phyloP scores from a whole-genome alignment of 495 filamentous ascomycete genomes.

The Aspergillus kassunensis region DNA sequence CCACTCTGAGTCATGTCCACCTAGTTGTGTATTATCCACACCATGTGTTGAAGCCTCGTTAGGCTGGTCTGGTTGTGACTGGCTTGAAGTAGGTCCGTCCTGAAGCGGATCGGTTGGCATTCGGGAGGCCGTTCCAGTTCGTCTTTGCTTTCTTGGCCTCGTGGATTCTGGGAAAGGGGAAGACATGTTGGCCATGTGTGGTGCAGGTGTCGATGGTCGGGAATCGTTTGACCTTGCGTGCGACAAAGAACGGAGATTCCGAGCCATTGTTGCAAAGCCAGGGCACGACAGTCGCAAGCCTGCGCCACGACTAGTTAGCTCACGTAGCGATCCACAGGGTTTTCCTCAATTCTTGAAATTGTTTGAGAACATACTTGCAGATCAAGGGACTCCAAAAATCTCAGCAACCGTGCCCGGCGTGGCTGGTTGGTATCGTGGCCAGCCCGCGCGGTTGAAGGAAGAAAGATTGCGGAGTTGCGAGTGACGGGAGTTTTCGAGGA shows the following conservation, averaged over 20 bases:
- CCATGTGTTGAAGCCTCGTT: not conserved
- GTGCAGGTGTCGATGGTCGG: constrained; percentile 27
- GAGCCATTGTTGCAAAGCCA: constrained; percentile 26
- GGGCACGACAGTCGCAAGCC: constrained; percentile 21
- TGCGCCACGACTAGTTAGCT: constrained; percentile 18
- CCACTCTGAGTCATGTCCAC: constrained; percentile 51
- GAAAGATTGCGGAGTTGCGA: constrained; percentile 24
- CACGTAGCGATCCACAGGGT: not conserved
- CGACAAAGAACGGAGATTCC: constrained; percentile 31
- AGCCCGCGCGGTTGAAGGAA: constrained; percentile 33
- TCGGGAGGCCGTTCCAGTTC: constrained; percentile 24
- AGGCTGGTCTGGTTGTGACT: constrained; percentile 12
- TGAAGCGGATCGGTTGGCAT: constrained; percentile 19
- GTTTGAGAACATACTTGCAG: constrained; percentile 16
- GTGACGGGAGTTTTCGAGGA: constrained; percentile 27
- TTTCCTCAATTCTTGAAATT: not conserved
- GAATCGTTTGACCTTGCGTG: constrained; percentile 26
- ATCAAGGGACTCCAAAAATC: constrained; percentile 19
- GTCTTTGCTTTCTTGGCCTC: constrained; percentile 26
- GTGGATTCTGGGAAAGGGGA: constrained; percentile 22
- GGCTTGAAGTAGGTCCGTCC: constrained; percentile 6
- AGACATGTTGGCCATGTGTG: constrained; percentile 11
- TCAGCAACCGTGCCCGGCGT: constrained; percentile 28
- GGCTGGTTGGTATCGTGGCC: constrained; percentile 32
- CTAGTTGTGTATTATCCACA: constrained; percentile 12